These are phyloP conservation scores for Starmera amethionina DNA, from an alignment of 805 yeast genomes.

Conservation along the genomic window DNA sequence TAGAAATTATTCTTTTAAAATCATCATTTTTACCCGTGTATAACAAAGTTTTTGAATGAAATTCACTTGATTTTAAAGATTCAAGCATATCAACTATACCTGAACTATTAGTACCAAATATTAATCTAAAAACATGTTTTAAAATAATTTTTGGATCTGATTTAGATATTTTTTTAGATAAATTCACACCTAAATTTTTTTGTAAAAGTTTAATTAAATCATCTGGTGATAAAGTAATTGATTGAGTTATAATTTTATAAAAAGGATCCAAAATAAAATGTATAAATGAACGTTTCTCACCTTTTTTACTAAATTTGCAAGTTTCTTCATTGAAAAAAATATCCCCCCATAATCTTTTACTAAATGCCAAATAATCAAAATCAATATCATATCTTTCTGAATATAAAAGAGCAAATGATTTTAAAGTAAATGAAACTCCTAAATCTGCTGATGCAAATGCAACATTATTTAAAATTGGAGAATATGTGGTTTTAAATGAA, in stretches of 20 bases:
- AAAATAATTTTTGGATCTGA: constrained; percentile 54
- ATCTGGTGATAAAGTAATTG: constrained; percentile 42
- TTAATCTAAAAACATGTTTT: constrained; percentile 37
- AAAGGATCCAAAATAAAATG: constrained; percentile 75
- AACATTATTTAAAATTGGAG: constrained; percentile 61
- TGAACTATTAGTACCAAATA: constrained; percentile 37
- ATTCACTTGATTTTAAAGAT: constrained; percentile 28
- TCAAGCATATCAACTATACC: constrained; percentile 47
- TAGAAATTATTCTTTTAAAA: background rate
- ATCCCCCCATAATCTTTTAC: constrained; percentile 70
- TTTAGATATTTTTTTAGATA: constrained; percentile 30
- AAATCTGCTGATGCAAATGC: constrained; percentile 63
- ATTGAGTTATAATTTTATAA: constrained; percentile 59
- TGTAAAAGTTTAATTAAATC: constrained; percentile 35
- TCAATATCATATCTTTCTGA: constrained; percentile 21
- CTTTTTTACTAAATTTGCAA: constrained; percentile 33
- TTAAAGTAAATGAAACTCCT: constrained; percentile 55
- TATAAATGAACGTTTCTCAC: constrained; percentile 20
- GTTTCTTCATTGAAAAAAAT: constrained; percentile 34
- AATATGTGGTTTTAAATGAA: constrained; percentile 20
- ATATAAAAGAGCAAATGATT: constrained; percentile 51
- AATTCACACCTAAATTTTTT: constrained; percentile 34
- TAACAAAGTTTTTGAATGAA: constrained; percentile 15
- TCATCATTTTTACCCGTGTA: constrained; percentile 22
- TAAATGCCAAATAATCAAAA: constrained; percentile 31